A percentile compares a stretch with the other conserved stretches of the same genome.
Conservation (phyloP, 1,139 yeast genomes). For the Sporopachydermia cereana region DNA sequence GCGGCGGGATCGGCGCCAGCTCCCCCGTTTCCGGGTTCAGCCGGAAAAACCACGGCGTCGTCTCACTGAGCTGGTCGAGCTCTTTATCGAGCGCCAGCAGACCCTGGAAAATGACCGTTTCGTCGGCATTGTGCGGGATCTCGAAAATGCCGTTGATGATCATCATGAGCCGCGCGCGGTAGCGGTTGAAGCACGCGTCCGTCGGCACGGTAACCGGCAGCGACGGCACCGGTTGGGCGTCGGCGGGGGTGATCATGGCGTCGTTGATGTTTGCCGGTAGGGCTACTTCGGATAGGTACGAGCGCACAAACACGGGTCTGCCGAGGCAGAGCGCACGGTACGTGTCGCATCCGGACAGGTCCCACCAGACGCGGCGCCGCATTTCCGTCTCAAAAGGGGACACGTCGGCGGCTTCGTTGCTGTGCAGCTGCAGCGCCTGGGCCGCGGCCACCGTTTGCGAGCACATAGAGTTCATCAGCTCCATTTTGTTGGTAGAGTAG, state of each 20-base stretch:
- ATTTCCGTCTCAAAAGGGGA: constrained; percentile 20
- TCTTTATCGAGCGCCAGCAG: constrained; percentile 19
- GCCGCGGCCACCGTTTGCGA: constrained; percentile 19
- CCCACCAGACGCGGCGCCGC: constrained; percentile 26
- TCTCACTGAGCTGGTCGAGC: constrained; percentile 14
- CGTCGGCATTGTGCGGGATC: constrained; percentile 12
- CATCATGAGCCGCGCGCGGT: constrained; percentile 19
- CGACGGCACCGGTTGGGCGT: constrained; percentile 12
- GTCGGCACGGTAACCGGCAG: constrained; percentile 16
- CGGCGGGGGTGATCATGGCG: constrained; percentile 16
- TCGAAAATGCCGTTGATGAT: constrained; percentile 18
- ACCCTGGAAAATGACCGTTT: constrained; percentile 14
- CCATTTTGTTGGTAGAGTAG: constrained; percentile 22
- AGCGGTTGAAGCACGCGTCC: constrained; percentile 18
- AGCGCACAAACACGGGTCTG: constrained; percentile 18
- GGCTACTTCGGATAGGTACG: constrained; percentile 20
- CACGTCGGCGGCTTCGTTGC: constrained; percentile 16
- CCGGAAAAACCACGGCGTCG: constrained; percentile 19
- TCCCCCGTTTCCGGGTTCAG: constrained; percentile 10
- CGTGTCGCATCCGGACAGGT: constrained; percentile 24
- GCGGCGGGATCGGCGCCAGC: neutral
- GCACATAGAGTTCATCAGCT: constrained; percentile 18
- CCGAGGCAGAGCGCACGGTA: constrained; percentile 21
- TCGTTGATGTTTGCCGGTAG: constrained; percentile 23
- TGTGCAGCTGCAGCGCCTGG: constrained; percentile 18